These are phyloP conservation scores for Sugiyamaella qingdaonensis DNA, from an alignment of 805 yeast genomes.

Conservation along the genomic window DNA sequence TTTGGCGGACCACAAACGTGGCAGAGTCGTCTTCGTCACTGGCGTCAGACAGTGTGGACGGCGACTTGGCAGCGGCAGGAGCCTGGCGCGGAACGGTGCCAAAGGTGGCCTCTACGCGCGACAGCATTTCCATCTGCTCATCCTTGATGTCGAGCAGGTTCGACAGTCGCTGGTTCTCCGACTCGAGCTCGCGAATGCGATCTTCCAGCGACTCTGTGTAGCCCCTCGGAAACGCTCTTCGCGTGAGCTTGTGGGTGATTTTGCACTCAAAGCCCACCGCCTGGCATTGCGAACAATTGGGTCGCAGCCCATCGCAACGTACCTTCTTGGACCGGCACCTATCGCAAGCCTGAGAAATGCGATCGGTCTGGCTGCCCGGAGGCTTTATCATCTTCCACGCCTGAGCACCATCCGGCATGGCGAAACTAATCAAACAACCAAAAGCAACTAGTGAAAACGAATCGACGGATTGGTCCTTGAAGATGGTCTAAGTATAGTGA, in stretches of 20 bases:
- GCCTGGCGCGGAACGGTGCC: constrained; percentile 2
- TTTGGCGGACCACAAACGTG: constrained; percentile 25
- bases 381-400: constrained; percentile 59
- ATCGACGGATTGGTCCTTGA: too few relatives aligned
- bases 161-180: constrained; percentile 66
- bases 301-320: constrained; percentile 67
- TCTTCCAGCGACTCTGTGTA: constrained; percentile 89
- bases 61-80: neutral
- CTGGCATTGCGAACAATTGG: constrained; percentile 75
- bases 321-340: constrained; percentile 71
- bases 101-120: constrained; percentile 27
- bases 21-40: constrained; percentile 24
- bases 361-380: constrained; percentile 59
- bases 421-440: neutral
- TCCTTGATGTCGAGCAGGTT: constrained; percentile 62
- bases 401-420: constrained; percentile 39
- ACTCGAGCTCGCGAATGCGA: constrained; percentile 78
- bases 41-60: neutral
- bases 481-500: neutral
- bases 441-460: too few relatives aligned
- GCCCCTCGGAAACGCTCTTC: constrained; percentile 87
- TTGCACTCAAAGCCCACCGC: constrained; percentile 84
- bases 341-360: constrained; percentile 91
- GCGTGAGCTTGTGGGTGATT: constrained; percentile 78
- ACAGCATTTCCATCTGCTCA: constrained; percentile 49